Evolutionary conservation across 2,329 filamentous ascomycete genomes (phyloP).

Genomic region (Alternaria dauci): DNA sequence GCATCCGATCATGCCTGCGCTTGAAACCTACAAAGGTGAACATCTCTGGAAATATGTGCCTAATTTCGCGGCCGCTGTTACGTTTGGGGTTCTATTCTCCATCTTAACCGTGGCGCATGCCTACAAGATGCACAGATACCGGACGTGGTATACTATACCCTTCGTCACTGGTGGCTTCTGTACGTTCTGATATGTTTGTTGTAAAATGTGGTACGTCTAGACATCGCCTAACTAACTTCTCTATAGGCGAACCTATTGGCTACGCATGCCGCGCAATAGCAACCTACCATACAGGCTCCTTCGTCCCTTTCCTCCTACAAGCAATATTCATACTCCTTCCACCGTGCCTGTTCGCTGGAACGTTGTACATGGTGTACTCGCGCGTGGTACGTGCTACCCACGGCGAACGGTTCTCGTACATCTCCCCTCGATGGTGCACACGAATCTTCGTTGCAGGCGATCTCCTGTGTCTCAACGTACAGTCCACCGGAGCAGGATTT

Average conservation of each 20-base stretch:
- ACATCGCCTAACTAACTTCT: not conserved
- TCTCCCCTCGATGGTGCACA: conserved; percentile 57
- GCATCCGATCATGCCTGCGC: conserved; percentile 10
- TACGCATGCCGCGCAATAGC: conserved; percentile 59
- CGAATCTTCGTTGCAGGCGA: conserved; percentile 64
- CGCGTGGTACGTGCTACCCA: conserved; percentile 49
- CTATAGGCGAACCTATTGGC: conserved; percentile 61
- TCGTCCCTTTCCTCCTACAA: conserved; percentile 51
- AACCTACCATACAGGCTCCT: conserved; percentile 37
- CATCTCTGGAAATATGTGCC: conserved; percentile 51
- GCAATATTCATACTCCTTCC: conserved; percentile 52
- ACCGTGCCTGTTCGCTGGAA: conserved; percentile 55
- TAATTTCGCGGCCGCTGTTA: conserved; percentile 55
- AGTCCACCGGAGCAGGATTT: conserved; percentile 56
- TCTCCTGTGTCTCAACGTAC: conserved; percentile 60
- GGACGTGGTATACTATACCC: conserved; percentile 60
- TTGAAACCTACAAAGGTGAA: conserved; percentile 20
- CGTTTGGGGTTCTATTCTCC: conserved; percentile 59
- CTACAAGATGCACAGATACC: conserved; percentile 49
- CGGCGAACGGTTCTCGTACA: conserved; percentile 51
- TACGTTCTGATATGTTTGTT: conserved; percentile 46
- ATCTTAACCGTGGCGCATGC: conserved; percentile 52
- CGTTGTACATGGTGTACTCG: conserved; percentile 55
- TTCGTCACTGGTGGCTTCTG: conserved; percentile 58
- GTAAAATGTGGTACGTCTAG: conserved; percentile 17